Evolutionary conservation across 1,139 yeast species (phyloP).

Genomic region (Pichia sp.): DNA sequence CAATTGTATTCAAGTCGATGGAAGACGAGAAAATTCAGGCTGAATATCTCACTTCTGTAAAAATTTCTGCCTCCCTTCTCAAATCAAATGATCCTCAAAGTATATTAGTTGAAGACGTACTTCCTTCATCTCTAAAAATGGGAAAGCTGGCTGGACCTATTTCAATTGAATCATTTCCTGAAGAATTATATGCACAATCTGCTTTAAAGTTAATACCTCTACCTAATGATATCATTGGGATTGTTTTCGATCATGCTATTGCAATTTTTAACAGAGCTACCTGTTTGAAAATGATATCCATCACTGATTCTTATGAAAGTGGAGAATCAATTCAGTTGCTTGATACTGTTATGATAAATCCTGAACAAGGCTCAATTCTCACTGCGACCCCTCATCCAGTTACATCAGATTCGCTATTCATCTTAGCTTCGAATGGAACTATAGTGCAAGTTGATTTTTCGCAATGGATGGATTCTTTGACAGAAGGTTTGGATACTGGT

Average conservation of each 20-base stretch:
- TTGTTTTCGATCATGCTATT: conserved; percentile 19
- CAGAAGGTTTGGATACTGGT: conserved; percentile 14
- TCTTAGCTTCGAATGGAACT: conserved; percentile 16
- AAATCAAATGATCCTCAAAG: conserved; percentile 9
- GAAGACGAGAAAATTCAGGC: conserved; percentile 10
- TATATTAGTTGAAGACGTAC: conserved; percentile 4
- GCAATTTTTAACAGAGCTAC: conserved; percentile 18
- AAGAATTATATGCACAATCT: conserved; percentile 36
- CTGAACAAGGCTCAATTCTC: conserved; percentile 8
- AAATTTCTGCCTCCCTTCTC: conserved; percentile 20
- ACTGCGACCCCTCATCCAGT: conserved; percentile 19
- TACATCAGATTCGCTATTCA: conserved; percentile 16
- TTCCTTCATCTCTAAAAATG: conserved; percentile 16
- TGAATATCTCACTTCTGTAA: conserved; percentile 17
- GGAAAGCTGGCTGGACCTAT: conserved; percentile 40
- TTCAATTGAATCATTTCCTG: conserved; percentile 44
- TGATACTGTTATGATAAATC: conserved; percentile 15
- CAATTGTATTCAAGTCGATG: conserved; percentile 22
- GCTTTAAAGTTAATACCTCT: conserved; percentile 30
- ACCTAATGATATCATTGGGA: conserved; percentile 20
- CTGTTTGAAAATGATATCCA: conserved; percentile 20
- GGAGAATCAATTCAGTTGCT: conserved; percentile 10
- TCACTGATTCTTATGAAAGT: conserved; percentile 12
- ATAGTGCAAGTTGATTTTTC: conserved; percentile 24
- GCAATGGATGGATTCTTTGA: conserved; percentile 22